phyloP scores from a whole-genome alignment of 257 asterid species.

The Dorcoceras hygrometricum region DNA sequence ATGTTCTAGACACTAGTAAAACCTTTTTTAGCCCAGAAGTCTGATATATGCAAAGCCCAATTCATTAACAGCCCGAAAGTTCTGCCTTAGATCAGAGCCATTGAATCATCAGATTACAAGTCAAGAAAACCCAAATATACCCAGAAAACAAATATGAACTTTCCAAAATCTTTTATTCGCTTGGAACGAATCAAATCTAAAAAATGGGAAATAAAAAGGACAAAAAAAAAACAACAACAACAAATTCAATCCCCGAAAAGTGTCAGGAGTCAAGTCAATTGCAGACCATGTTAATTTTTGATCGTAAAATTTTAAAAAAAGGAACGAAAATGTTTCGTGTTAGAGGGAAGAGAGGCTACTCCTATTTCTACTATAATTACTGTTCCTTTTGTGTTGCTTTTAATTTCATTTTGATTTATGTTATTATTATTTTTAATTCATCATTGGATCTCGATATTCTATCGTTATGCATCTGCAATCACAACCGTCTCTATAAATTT shows the following conservation, averaged over 20 bases:
- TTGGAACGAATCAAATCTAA: background rate
- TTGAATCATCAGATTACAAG: constrained; percentile 39
- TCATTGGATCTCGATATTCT: constrained; percentile 36
- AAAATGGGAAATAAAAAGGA: too few relatives aligned
- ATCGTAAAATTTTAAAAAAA: constrained; percentile 6
- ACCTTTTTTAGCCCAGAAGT: too few relatives aligned
- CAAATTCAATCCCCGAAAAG: background rate
- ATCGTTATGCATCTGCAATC: constrained; percentile 41
- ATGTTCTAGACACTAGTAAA: too few relatives aligned
- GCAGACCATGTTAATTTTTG: background rate
- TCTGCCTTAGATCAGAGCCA: constrained; percentile 11
- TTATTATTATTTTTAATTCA: constrained; percentile 27
- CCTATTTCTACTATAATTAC: constrained; percentile 25
- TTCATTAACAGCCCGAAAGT: constrained; percentile 24
- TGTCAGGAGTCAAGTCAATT: background rate
- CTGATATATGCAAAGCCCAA: constrained; percentile 23
- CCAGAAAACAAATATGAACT: constrained; percentile 34
- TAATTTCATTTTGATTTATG: constrained; percentile 31
- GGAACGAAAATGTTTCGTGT: constrained; percentile 36
- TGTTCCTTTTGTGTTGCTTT: constrained; percentile 43
- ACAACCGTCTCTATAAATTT: constrained; percentile 42
- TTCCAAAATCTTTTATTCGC: constrained; percentile 30
- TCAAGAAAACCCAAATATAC: constrained; percentile 33
- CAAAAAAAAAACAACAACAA: background rate
- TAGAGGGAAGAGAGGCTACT: constrained; percentile 41